Conservation (phyloP, 1,139 yeast genomes). For the Lodderomyces elongisporus region DNA sequence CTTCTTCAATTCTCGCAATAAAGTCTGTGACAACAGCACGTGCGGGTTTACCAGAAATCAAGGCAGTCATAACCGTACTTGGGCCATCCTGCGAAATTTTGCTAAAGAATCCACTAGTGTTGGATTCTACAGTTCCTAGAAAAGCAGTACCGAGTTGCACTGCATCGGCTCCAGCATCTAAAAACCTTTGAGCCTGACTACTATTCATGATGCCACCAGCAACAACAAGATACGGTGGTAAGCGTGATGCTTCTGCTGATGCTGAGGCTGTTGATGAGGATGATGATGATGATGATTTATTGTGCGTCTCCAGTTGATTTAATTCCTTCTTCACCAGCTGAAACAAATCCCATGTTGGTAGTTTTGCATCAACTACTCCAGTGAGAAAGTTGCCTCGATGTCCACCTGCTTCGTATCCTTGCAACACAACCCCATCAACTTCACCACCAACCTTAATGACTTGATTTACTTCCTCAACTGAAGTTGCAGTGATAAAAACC, state of each 20-base stretch:
- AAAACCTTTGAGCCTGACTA: conserved; percentile 18
- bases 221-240: conserved; percentile 36
- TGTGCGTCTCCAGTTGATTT: not conserved
- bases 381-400: conserved; percentile 44
- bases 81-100: conserved; percentile 5
- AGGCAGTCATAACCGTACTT: conserved; percentile 30
- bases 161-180: conserved; percentile 38
- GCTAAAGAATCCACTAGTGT: conserved; percentile 17
- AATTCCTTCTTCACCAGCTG: conserved; percentile 16
- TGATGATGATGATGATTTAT: too few relatives aligned
- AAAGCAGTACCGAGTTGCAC: conserved; percentile 47
- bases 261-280: not conserved
- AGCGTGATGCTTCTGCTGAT: not conserved
- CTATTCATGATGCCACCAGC: conserved; percentile 45
- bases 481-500: conserved; percentile 48
- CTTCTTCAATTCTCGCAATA: conserved; percentile 12
- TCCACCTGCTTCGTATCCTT: conserved; percentile 55
- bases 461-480: conserved; percentile 29
- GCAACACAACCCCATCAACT: conserved; percentile 41
- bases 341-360: conserved; percentile 32
- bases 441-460: conserved; percentile 16
- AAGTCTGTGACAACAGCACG: conserved; percentile 33
- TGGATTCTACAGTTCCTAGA: conserved; percentile 31
- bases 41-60: conserved; percentile 37
- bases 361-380: conserved; percentile 24